Conservation (phyloP, 2,329 filamentous ascomycete genomes). For the Chalaropsis thielavioides region DNA sequence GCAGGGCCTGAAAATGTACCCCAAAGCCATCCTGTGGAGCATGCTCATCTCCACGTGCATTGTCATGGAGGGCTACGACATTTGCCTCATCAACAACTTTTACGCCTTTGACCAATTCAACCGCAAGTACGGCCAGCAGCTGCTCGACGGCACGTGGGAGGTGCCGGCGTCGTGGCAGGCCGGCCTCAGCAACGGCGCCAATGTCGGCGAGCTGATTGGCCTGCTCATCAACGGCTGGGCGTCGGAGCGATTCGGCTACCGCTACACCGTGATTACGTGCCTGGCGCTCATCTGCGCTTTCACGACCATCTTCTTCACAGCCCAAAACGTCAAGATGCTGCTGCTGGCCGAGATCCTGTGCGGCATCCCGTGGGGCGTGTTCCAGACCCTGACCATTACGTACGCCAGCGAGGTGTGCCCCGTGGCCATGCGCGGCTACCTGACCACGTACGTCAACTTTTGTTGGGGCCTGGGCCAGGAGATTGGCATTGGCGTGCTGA, state of each 20-base stretch:
- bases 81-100: constrained; percentile 70
- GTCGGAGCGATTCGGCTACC: constrained; percentile 53
- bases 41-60: constrained; percentile 81
- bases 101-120: constrained; percentile 47
- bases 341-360: constrained; percentile 48
- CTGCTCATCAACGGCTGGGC: constrained; percentile 51
- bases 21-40: constrained; percentile 74
- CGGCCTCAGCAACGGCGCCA: constrained; percentile 44
- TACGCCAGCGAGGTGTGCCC: constrained; percentile 63
- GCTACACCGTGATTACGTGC: constrained; percentile 47
- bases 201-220: constrained; percentile 51
- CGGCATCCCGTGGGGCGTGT: constrained; percentile 48
- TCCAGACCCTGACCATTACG: constrained; percentile 45
- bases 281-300: constrained; percentile 41
- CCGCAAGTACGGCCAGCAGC: constrained; percentile 39
- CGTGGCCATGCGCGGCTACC: constrained; percentile 53
- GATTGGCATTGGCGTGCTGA: constrained; percentile 60
- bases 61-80: constrained; percentile 81
- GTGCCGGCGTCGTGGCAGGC: constrained; percentile 49
- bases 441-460: constrained; percentile 63
- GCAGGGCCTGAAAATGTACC: constrained; percentile 69
- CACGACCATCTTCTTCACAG: constrained; percentile 51
- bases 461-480: constrained; percentile 66
- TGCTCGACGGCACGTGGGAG: constrained; percentile 34
- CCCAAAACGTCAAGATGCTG: constrained; percentile 42